These are phyloP conservation scores for Diaporthe citri DNA, from an alignment of 2,329 filamentous ascomycete species.

Conservation along the genomic window DNA sequence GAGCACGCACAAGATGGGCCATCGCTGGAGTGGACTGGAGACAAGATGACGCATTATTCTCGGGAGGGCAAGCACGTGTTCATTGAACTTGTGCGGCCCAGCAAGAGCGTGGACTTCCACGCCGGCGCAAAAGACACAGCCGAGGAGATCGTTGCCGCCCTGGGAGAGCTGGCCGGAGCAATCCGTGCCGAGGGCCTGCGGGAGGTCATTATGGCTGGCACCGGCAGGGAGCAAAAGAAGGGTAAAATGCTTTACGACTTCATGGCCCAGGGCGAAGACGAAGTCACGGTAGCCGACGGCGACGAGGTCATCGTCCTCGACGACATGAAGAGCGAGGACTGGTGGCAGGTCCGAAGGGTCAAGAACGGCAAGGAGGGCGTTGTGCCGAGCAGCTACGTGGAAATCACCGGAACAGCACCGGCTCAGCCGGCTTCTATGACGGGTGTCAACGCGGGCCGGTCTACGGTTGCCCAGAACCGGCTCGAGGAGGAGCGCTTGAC, in stretches of 20 bases:
- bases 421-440: constrained; percentile 60
- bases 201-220: constrained; percentile 87
- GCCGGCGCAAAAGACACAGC: constrained; percentile 97
- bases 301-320: constrained; percentile 94
- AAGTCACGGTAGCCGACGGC: constrained; percentile 89
- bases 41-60: constrained; percentile 97
- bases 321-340: constrained; percentile 93
- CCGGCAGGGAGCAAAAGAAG: constrained; percentile 75
- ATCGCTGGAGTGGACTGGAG: constrained; percentile 92
- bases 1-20: constrained; percentile 86
- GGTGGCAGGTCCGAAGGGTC: constrained; percentile 94
- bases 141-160: constrained; percentile 87
- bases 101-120: constrained; percentile 96
- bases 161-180: constrained; percentile 91
- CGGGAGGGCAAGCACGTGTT: constrained; percentile 99
- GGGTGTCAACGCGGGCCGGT: constrained; percentile 67
- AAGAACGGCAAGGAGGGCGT: constrained; percentile 97
- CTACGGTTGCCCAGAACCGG: constrained; percentile 81
- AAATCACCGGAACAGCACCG: constrained; percentile 79
- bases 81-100: constrained; percentile 89
- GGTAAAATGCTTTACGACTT: constrained; percentile 95
- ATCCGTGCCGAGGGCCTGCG: constrained; percentile 84
- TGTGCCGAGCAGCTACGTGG: constrained; percentile 95
- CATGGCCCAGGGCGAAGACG: constrained; percentile 94
- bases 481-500: constrained; percentile 86